A percentile compares a stretch with the other conserved stretches of the same genome.
phyloP scores from a whole-genome alignment of 768 basidiomycete species.

The Leccinum aurantiacum region DNA sequence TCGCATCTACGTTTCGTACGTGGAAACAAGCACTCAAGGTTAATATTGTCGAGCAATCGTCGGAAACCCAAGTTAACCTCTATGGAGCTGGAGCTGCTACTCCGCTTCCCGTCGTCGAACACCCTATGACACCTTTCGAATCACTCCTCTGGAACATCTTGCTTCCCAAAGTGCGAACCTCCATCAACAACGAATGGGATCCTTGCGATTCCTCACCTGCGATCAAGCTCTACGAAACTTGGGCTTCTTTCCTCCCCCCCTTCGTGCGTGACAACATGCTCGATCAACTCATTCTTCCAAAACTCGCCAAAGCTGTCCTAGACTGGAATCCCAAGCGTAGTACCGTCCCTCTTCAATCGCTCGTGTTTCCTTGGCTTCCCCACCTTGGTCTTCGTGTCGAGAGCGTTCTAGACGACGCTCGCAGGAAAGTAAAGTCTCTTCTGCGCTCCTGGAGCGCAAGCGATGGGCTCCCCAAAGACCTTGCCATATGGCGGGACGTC shows the following conservation, averaged over 20 bases:
- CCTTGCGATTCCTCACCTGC: conserved; percentile 71
- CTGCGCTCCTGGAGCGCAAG: conserved; percentile 72
- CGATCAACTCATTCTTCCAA: conserved; percentile 94
- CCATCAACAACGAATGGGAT: conserved; percentile 94
- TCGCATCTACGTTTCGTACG: conserved; percentile 61
- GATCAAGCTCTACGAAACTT: conserved; percentile 81
- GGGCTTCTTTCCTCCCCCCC: conserved; percentile 82
- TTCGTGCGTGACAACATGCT: conserved; percentile 95
- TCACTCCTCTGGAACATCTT: conserved; percentile 92
- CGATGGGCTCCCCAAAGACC: conserved; percentile 74
- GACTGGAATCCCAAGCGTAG: conserved; percentile 75
- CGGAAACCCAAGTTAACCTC: conserved; percentile 49
- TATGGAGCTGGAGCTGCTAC: conserved; percentile 49
- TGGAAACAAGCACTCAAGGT: conserved; percentile 74
- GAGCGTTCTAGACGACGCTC: conserved; percentile 81
- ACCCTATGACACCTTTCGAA: conserved; percentile 92
- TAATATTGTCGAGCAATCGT: conserved; percentile 43
- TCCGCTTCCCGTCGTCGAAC: conserved; percentile 40
- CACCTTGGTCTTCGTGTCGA: conserved; percentile 82
- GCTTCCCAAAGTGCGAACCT: conserved; percentile 92
- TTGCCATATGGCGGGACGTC: conserved; percentile 82
- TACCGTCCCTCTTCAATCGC: conserved; percentile 61
- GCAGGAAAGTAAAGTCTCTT: conserved; percentile 78
- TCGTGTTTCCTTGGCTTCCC: conserved; percentile 97
- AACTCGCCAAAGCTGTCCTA: conserved; percentile 78